These are phyloP conservation scores for Fusarium protoensiforme DNA, from an alignment of 2,329 filamentous ascomycete genomes.

Conservation along the genomic window DNA sequence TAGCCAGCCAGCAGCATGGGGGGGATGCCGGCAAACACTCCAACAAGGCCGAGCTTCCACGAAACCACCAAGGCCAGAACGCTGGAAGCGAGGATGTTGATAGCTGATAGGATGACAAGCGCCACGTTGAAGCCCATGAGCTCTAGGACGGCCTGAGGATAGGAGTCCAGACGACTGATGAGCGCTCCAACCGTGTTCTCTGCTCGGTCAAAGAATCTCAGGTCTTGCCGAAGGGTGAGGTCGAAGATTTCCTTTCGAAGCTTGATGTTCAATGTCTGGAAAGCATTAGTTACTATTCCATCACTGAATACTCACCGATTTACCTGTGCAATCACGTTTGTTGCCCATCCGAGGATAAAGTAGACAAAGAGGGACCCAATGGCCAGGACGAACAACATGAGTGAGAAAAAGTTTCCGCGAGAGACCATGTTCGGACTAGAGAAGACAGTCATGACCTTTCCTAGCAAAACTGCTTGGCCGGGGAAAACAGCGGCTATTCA, in stretches of 20 bases:
- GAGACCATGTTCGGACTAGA: constrained; percentile 43
- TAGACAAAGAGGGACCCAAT: constrained; percentile 56
- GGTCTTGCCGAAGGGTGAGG: constrained; percentile 36
- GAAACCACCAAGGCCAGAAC: constrained; percentile 53
- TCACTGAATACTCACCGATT: not conserved
- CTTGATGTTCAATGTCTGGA: not conserved
- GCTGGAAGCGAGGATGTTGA: constrained; percentile 50
- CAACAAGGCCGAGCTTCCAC: constrained; percentile 61
- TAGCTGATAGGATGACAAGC: constrained; percentile 47
- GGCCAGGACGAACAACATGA: constrained; percentile 64
- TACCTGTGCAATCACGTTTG: constrained; percentile 41
- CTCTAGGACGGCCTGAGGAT: constrained; percentile 51
- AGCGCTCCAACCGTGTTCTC: constrained; percentile 52
- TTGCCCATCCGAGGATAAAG: constrained; percentile 48
- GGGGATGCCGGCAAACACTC: constrained; percentile 53
- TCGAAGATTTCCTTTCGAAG: constrained; percentile 10
- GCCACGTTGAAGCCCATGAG: constrained; percentile 54
- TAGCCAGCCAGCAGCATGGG: constrained; percentile 48
- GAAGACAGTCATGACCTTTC: constrained; percentile 51
- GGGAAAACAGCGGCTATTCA: constrained; percentile 40
- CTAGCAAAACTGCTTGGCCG: constrained; percentile 54
- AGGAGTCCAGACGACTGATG: constrained; percentile 46
- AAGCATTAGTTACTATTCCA: not conserved
- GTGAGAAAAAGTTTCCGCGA: constrained; percentile 61
- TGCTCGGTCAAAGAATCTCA: constrained; percentile 52